Evolutionary conservation across 305 asterid genomes (phyloP).

Genomic region (Fraxinus sp.): DNA sequence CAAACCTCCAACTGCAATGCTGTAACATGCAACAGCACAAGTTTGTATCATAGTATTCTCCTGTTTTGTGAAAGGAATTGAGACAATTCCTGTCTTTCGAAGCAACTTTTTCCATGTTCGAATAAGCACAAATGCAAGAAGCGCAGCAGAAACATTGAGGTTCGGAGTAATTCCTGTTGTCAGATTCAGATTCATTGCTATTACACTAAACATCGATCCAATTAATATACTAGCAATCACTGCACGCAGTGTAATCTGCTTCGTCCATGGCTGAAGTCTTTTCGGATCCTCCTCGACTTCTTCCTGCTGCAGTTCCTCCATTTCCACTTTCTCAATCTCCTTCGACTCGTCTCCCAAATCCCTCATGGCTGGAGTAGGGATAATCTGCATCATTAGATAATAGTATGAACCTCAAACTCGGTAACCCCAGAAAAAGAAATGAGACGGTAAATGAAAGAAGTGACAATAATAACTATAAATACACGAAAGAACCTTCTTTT

Average conservation of each 20-base stretch:
- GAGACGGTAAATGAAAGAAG: background rate
- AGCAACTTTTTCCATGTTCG: slow-evolving; percentile 46
- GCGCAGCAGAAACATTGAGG: slow-evolving; percentile 69
- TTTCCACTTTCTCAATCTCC: slow-evolving; percentile 17
- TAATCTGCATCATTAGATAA: background rate
- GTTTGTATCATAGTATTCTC: slow-evolving; percentile 74
- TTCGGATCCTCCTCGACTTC: slow-evolving; percentile 20
- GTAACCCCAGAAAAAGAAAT: background rate
- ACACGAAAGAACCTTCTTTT: background rate
- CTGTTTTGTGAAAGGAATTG: slow-evolving; percentile 56
- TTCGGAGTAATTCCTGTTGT: slow-evolving; percentile 66
- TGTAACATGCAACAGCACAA: slow-evolving; percentile 68
- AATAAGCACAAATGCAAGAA: slow-evolving; percentile 51
- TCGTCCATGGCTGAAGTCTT: slow-evolving; percentile 46
- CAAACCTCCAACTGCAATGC: slow-evolving; percentile 63
- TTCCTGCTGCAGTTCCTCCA: slow-evolving; percentile 6
- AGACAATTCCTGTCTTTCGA: slow-evolving; percentile 34
- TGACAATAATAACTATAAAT: background rate
- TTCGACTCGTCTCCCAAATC: slow-evolving; percentile 5
- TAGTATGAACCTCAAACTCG: background rate
- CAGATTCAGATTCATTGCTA: slow-evolving; percentile 61
- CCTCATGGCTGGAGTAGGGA: slow-evolving; percentile 19
- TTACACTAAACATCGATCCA: slow-evolving; percentile 53
- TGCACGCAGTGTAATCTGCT: slow-evolving; percentile 52
- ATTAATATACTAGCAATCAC: slow-evolving; percentile 46